phyloP scores from a whole-genome alignment of 331 rosid species.

The Stylosanthes scabra region DNA sequence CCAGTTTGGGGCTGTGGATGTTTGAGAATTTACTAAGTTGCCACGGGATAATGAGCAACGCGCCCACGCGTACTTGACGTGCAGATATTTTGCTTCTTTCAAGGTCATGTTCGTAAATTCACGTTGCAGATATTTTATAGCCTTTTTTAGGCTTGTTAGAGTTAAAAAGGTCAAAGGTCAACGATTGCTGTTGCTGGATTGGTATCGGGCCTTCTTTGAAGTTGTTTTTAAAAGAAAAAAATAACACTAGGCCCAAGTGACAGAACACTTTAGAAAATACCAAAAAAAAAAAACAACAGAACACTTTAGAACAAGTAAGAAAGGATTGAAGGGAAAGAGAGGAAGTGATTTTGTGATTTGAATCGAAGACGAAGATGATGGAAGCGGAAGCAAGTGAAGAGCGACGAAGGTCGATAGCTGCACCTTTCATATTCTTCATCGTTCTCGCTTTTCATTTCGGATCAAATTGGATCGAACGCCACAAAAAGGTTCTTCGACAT shows the following conservation, averaged over 20 bases:
- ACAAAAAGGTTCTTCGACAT: constrained; percentile 56
- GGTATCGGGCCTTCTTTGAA: background rate
- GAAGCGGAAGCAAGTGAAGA: constrained; percentile 50
- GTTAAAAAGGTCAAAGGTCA: background rate
- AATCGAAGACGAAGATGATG: constrained; percentile 70
- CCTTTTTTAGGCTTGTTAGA: no score
- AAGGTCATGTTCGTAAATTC: constrained; percentile 33
- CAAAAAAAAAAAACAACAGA: background rate
- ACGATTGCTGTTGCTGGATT: background rate
- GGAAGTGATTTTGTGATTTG: background rate
- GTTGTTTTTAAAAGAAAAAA: no score
- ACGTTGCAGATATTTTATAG: background rate
- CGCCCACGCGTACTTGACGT: constrained; percentile 24
- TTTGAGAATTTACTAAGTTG: background rate
- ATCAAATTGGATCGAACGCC: constrained; percentile 56
- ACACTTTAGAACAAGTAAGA: background rate
- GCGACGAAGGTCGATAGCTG: constrained; percentile 56
- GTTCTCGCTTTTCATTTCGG: constrained; percentile 67
- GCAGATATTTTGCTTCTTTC: constrained; percentile 1
- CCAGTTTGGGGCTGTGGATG: constrained; percentile 16
- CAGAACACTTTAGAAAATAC: background rate
- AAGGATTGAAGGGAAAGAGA: background rate
- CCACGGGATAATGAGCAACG: constrained; percentile 14
- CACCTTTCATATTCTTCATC: constrained; percentile 62
- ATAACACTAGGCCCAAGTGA: background rate